These are phyloP conservation scores for Botrytis galanthina DNA, from an alignment of 2,329 filamentous ascomycete species.

Conservation along the genomic window DNA sequence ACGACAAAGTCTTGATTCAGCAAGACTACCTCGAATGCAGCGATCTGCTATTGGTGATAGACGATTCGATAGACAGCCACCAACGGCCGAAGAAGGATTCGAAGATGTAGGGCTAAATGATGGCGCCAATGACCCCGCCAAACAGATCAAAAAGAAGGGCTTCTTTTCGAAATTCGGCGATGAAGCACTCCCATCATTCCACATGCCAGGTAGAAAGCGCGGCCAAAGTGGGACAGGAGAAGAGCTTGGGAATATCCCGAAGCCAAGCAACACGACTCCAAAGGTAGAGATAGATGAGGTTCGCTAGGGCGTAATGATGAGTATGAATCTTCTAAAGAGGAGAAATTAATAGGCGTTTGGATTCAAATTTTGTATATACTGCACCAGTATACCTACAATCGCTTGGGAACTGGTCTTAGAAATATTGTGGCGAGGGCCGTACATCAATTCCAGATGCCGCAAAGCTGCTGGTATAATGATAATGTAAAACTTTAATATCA, in stretches of 20 bases:
- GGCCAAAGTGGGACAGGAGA: constrained; percentile 68
- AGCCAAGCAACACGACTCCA: constrained; percentile 27
- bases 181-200: constrained; percentile 42
- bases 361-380: constrained; percentile 16
- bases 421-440: constrained; percentile 13
- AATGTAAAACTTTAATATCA: constrained; percentile 22
- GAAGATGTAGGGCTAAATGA: constrained; percentile 89
- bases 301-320: constrained; percentile 35
- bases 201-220: constrained; percentile 71
- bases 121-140: constrained; percentile 53
- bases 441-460: constrained; percentile 14
- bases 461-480: constrained; percentile 23
- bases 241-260: constrained; percentile 63
- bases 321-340: background rate
- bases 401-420: constrained; percentile 18
- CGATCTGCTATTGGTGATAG: constrained; percentile 59
- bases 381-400: constrained; percentile 21
- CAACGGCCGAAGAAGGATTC: constrained; percentile 76
- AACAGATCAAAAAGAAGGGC: constrained; percentile 62
- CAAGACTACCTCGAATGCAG: constrained; percentile 60
- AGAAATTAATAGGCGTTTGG: constrained; percentile 14
- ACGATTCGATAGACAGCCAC: constrained; percentile 56
- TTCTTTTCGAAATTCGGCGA: constrained; percentile 83
- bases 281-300: constrained; percentile 29
- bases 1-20: constrained; percentile 79